Conservation (phyloP, 306 rosid species). For the Mimosa pudica region DNA sequence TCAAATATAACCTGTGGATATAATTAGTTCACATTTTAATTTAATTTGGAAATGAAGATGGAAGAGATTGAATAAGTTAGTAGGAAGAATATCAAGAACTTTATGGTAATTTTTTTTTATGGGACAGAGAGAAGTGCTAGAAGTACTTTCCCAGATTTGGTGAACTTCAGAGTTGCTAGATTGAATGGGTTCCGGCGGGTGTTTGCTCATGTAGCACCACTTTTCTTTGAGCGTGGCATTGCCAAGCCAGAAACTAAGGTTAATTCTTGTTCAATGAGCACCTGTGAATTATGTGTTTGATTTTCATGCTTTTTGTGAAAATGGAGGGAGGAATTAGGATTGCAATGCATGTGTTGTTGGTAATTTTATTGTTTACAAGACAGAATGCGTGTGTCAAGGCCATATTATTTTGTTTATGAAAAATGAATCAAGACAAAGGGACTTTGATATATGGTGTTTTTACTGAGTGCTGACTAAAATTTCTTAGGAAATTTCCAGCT, state of each 20-base stretch:
- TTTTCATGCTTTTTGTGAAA: background rate
- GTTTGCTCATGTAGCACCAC: constrained; percentile 80
- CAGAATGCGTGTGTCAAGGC: background rate
- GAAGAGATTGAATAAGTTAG: no score
- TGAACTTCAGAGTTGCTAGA: constrained; percentile 67
- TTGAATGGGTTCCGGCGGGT: constrained; percentile 77
- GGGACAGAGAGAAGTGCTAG: constrained; percentile 78
- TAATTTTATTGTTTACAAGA: background rate
- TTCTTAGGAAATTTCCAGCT: constrained; percentile 85
- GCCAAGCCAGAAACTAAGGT: constrained; percentile 94
- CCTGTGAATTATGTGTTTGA: constrained; percentile 1
- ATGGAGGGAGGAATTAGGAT: background rate
- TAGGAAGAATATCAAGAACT: no score
- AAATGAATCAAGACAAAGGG: background rate
- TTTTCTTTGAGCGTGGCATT: constrained; percentile 93
- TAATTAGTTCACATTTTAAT: no score
- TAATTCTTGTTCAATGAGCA: constrained; percentile 1
- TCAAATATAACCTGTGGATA: no score
- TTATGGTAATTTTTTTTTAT: background rate
- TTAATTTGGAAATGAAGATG: no score
- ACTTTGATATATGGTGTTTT: background rate
- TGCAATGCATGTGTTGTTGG: background rate
- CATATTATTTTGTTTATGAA: background rate
- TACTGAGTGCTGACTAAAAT: constrained; percentile 20
- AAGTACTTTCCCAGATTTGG: constrained; percentile 84